Evolutionary conservation across 257 asterid species (phyloP).

Genomic region (Plectranthus barbatus): DNA sequence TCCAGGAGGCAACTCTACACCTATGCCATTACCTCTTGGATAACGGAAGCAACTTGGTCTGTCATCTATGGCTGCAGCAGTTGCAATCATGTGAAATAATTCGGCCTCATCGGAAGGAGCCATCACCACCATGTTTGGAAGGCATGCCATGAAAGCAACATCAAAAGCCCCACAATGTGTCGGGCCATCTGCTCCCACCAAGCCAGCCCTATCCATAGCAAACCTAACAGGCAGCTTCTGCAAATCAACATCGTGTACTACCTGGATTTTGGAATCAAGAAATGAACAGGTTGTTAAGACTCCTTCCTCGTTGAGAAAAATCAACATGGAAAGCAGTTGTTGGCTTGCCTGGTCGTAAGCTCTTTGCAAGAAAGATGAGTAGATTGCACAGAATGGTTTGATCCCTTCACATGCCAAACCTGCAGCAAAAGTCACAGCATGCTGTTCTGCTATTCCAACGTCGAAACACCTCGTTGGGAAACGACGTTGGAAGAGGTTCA

Average conservation of each 20-base stretch:
- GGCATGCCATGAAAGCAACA: constrained; percentile 84
- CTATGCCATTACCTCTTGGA: constrained; percentile 93
- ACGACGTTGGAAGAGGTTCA: constrained; percentile 82
- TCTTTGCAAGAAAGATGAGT: constrained; percentile 88
- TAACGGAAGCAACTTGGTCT: constrained; percentile 88
- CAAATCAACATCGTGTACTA: constrained; percentile 91
- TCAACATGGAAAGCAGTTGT: not conserved
- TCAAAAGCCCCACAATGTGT: constrained; percentile 94
- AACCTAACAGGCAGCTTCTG: constrained; percentile 96
- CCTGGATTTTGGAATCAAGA: constrained; percentile 34
- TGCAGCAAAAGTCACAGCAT: constrained; percentile 96
- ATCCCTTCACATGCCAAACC: constrained; percentile 97
- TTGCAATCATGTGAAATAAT: constrained; percentile 92
- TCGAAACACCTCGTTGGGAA: constrained; percentile 82
- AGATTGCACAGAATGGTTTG: constrained; percentile 87
- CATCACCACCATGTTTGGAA: constrained; percentile 99
- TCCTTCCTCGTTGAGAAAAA: not conserved
- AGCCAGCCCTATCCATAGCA: constrained; percentile 93
- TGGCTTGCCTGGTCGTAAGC: constrained; percentile 80
- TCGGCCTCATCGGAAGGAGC: constrained; percentile 94
- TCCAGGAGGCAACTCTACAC: constrained; percentile 60
- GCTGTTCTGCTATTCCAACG: constrained; percentile 96
- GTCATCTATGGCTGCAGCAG: constrained; percentile 90
- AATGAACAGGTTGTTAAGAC: not conserved
- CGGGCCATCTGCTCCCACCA: constrained; percentile 97